Base-by-base conservation (phyloP, 2,329 filamentous ascomycete species). In the Cytospora schulzeri region DNA sequence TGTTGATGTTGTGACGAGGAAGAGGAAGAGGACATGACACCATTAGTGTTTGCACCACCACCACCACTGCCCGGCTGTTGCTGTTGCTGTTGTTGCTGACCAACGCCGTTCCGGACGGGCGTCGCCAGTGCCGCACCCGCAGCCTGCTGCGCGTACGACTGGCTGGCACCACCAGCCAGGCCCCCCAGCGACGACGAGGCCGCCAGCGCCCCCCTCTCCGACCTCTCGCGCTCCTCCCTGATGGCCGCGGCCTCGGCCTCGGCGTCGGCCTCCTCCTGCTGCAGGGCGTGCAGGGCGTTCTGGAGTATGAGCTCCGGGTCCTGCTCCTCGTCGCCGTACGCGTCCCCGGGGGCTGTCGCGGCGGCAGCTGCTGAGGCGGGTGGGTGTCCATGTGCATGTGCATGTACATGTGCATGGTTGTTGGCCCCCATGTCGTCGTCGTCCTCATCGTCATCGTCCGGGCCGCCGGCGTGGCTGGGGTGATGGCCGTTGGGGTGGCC, bases 271-370 rank as follows among this genome's bases (percentile, higher is more conserved):
- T 87, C 84, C 66, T 87, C 84, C 69, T 85, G 81, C 69, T 87
- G 85, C 58, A 87, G 77, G 67, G 84, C 82, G 50, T 82, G 81
- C 55, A 88, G 76, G 2, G 85, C 85, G 68, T 86, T 86, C 70
- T 86, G 85, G 3, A 88, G 75, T 19, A 84, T 83, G 6, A 85
- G 77, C 57, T 87, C 85, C 1, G 85, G 80, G 67, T 87, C 85
- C 22, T 87, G 83, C 12, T 81, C 78, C 12, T 81, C 78, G 59
- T 81, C 78, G 59, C 73, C 63, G 70, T 80, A 80, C 69, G 83
- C 41, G 12, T 12, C 69, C 68, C 57, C 72, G 26, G 56, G 26
- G 11, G 61, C 72, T 12, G 70, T 64, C 51, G 73, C 69, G 54
- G 67, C 45, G 28, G 68, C 67, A 29, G 70, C 69, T 12, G 69